These are phyloP conservation scores for Eutrema yunnanense DNA, from an alignment of 345 rosid genomes.

Conservation along the genomic window DNA sequence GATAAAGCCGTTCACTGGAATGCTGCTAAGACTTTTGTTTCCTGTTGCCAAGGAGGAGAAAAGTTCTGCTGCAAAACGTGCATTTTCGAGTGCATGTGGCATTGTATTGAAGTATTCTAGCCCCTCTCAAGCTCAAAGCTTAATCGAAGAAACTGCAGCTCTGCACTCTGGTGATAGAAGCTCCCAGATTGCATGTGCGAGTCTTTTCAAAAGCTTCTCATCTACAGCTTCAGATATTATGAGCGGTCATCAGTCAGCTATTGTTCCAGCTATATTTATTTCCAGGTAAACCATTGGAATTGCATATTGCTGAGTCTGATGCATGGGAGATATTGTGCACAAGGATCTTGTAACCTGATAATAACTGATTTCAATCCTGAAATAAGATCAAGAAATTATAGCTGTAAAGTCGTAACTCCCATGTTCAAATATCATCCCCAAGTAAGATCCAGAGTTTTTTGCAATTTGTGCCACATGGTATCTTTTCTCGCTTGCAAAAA, in stretches of 20 bases:
- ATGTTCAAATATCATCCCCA: not conserved
- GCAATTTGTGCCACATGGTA: not conserved
- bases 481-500: not conserved
- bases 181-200: conserved; percentile 77
- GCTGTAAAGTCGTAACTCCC: not conserved
- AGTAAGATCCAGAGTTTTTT: conserved; percentile 6
- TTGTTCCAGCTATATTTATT: conserved; percentile 73
- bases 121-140: conserved; percentile 63
- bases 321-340: conserved; percentile 6
- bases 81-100: conserved; percentile 91
- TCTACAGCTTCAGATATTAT: conserved; percentile 73
- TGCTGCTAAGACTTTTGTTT: conserved; percentile 61
- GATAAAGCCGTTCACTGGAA: conserved; percentile 68
- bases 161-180: conserved; percentile 76
- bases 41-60: conserved; percentile 79
- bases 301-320: not conserved
- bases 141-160: conserved; percentile 80
- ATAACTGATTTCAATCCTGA: not conserved
- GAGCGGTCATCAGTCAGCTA: conserved; percentile 59
- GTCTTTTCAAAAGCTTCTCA: conserved; percentile 72
- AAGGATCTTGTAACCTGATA: not conserved
- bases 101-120: conserved; percentile 64
- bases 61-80: conserved; percentile 77
- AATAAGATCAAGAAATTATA: not conserved
- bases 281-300: conserved; percentile 54